Conservation (phyloP, 441 rosid genomes). For the Syzygium malaccense region DNA sequence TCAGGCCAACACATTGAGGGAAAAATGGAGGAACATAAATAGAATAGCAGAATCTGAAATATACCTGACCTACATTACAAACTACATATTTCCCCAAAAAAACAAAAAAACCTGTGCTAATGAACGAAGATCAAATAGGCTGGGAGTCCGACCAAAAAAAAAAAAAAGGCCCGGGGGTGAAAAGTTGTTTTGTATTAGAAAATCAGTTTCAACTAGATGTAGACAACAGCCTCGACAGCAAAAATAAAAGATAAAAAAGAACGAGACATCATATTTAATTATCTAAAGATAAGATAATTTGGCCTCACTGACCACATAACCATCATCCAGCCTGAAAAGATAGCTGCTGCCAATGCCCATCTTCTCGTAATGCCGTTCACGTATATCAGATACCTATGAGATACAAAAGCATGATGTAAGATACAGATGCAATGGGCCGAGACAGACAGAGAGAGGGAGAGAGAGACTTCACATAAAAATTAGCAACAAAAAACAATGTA, state of each 20-base stretch:
- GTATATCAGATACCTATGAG: conserved; percentile 93
- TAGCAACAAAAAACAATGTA: neutral
- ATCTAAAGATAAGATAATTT: neutral
- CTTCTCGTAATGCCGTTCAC: conserved; percentile 86
- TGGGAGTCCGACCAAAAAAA: neutral
- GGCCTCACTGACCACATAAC: conserved; percentile 78
- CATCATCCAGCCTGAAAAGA: conserved; percentile 97
- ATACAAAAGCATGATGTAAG: conserved; percentile 1
- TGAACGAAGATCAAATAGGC: neutral
- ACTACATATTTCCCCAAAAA: neutral
- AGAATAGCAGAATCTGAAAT: neutral
- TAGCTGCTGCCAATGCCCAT: conserved; percentile 99
- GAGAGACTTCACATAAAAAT: neutral
- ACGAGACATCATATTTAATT: neutral
- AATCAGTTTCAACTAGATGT: neutral
- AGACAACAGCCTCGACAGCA: neutral
- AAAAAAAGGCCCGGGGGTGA: neutral
- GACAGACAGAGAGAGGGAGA: neutral
- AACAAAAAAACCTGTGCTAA: neutral
- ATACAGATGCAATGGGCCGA: neutral
- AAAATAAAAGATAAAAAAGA: neutral
- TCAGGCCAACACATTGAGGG: neutral
- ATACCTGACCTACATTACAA: neutral
- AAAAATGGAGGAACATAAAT: neutral
- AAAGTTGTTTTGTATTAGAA: neutral